Conservation (phyloP, 371 early-diverging fungal species). For the Apophysomyces variabilis region DNA sequence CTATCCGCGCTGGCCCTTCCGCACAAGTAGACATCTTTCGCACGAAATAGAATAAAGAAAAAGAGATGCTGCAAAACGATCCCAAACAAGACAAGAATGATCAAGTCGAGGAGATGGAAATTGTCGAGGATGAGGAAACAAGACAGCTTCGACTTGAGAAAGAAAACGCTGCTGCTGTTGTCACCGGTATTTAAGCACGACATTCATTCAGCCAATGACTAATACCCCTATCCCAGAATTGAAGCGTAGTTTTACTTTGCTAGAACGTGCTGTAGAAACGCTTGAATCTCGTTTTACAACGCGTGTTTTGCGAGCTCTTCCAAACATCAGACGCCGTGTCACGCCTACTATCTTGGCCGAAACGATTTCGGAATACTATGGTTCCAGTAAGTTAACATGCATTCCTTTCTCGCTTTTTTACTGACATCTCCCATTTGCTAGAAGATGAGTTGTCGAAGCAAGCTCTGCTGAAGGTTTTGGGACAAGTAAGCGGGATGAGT, state of each 20-base stretch:
- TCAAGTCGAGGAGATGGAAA: conserved; percentile 46
- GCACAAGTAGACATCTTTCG: conserved; percentile 1
- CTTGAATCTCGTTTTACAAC: conserved; percentile 88
- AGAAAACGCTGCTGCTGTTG: conserved; percentile 40
- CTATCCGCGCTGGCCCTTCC: neutral
- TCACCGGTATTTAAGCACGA: conserved; percentile 22
- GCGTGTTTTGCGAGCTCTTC: conserved; percentile 83
- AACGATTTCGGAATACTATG: conserved; percentile 64
- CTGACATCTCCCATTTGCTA: no score
- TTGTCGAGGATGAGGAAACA: conserved; percentile 46
- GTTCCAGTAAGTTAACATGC: conserved; percentile 54
- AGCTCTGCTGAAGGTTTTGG: conserved; percentile 41
- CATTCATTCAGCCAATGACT: neutral
- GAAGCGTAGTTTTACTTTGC: conserved; percentile 76
- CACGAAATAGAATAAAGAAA: neutral
- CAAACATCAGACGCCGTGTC: conserved; percentile 80
- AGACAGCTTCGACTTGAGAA: conserved; percentile 47
- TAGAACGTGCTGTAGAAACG: conserved; percentile 84
- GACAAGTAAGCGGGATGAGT: conserved; percentile 34
- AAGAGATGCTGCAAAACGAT: conserved; percentile 29
- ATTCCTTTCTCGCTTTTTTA: no score
- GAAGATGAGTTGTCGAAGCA: conserved; percentile 39
- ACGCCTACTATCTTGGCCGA: conserved; percentile 68
- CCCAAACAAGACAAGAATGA: conserved; percentile 31
- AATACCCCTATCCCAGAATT: conserved; percentile 63